phyloP scores from a whole-genome alignment of 2,329 filamentous ascomycete species.

The Calonectria henricotiae region DNA sequence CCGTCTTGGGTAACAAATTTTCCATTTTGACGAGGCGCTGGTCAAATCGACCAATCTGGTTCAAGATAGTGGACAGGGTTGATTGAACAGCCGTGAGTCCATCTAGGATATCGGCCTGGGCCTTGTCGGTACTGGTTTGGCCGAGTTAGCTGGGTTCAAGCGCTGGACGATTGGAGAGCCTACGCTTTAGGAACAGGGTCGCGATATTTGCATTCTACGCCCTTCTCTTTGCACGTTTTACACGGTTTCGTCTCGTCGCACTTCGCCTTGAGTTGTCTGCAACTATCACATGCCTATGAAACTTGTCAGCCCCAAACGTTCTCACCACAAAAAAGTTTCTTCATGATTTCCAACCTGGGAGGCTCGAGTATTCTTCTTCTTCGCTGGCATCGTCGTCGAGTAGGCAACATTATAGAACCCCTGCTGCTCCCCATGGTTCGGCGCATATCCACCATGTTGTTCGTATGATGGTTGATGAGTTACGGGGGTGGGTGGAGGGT shows the following conservation, averaged over 20 bases:
- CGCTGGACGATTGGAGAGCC: slow-evolving; percentile 55
- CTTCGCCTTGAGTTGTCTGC: slow-evolving; percentile 89
- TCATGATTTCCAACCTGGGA: slow-evolving; percentile 67
- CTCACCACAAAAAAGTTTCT: not conserved
- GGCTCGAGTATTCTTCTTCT: slow-evolving; percentile 77
- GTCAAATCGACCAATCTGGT: slow-evolving; percentile 61
- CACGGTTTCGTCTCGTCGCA: slow-evolving; percentile 90
- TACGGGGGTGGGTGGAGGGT: slow-evolving; percentile 61
- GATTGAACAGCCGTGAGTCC: slow-evolving; percentile 64
- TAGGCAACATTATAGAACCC: slow-evolving; percentile 60
- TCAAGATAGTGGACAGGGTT: slow-evolving; percentile 58
- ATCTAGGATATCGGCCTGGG: slow-evolving; percentile 74
- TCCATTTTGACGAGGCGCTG: slow-evolving; percentile 58
- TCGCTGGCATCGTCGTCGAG: slow-evolving; percentile 62
- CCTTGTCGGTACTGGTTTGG: slow-evolving; percentile 70
- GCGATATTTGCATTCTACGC: slow-evolving; percentile 87
- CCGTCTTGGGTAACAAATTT: slow-evolving; percentile 48
- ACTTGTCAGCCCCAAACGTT: slow-evolving; percentile 39
- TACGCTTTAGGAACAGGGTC: slow-evolving; percentile 94
- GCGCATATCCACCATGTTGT: slow-evolving; percentile 52
- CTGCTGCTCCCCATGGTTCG: slow-evolving; percentile 55
- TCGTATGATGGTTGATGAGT: slow-evolving; percentile 61
- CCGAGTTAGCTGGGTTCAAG: slow-evolving; percentile 35
- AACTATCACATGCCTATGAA: slow-evolving; percentile 88
- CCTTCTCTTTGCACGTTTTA: slow-evolving; percentile 91